A percentile compares a stretch with the other conserved stretches of the same genome.
These are phyloP conservation scores for Gelatoporia subvermispora DNA, from an alignment of 768 basidiomycete genomes.

Conservation along the genomic window DNA sequence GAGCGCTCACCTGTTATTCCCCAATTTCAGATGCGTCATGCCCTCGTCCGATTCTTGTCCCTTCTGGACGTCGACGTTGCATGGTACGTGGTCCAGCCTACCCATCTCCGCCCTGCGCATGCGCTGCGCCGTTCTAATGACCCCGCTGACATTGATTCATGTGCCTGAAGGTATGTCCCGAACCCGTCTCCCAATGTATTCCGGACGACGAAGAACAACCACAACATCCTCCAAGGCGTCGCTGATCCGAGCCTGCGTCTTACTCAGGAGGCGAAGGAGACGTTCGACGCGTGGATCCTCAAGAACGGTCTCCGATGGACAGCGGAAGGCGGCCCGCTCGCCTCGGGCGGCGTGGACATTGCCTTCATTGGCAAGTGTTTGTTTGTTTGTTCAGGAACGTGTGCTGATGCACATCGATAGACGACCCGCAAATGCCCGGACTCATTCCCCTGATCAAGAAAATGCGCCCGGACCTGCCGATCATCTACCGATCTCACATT, in stretches of 20 bases:
- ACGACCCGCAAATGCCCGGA: constrained; percentile 93
- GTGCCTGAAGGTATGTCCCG: constrained; percentile 65
- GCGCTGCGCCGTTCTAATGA: constrained; percentile 3
- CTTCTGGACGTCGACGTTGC: constrained; percentile 76
- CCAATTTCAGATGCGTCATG: constrained; percentile 77
- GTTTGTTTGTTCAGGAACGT: not conserved
- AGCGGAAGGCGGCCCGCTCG: constrained; percentile 77
- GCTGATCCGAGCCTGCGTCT: constrained; percentile 74
- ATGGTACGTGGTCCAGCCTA: constrained; percentile 46
- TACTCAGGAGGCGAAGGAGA: constrained; percentile 70
- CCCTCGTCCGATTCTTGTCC: constrained; percentile 80
- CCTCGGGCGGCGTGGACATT: constrained; percentile 78
- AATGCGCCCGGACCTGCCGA: constrained; percentile 77
- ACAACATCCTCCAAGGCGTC: constrained; percentile 93
- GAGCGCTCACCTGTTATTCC: constrained; percentile 17
- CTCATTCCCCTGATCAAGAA: constrained; percentile 90
- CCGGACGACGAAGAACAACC: constrained; percentile 93
- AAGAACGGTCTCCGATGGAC: constrained; percentile 90
- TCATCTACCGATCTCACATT: constrained; percentile 93
- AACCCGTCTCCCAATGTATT: constrained; percentile 88
- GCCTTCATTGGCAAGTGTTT: constrained; percentile 71
- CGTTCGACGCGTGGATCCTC: constrained; percentile 83
- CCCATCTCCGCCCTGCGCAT: constrained; percentile 1
- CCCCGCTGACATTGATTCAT: constrained; percentile 8
- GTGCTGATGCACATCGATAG: constrained; percentile 28